These are phyloP conservation scores for Leptomonas pyrrhocoris DNA, from an alignment of 208 protist species.

Conservation along the genomic window DNA sequence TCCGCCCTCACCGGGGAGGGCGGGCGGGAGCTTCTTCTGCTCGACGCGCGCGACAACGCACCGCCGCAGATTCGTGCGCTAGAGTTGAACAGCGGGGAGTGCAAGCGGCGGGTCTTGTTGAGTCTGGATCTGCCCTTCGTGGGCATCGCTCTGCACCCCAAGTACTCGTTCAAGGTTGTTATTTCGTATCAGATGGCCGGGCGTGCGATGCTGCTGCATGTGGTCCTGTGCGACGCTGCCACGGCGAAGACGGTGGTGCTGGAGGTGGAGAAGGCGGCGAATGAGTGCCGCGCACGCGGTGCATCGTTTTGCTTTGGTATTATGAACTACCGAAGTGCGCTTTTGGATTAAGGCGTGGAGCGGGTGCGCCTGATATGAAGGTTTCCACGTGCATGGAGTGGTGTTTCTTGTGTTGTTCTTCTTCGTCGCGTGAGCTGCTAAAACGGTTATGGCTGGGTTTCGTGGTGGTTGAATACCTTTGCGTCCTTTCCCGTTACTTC, in stretches of 20 bases:
- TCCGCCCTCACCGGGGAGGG: conserved; percentile 2
- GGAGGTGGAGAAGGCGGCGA: conserved; percentile 31
- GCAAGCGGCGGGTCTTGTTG: conserved; percentile 43
- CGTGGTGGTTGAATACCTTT: neutral
- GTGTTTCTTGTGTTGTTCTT: neutral
- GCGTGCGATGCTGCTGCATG: conserved; percentile 29
- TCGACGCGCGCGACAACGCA: conserved; percentile 6
- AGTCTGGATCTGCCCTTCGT: conserved; percentile 52
- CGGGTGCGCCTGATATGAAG: too few relatives aligned
- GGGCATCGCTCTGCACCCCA: conserved; percentile 9
- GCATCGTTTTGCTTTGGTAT: conserved; percentile 43
- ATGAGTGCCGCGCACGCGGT: conserved; percentile 31
- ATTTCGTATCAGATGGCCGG: conserved; percentile 40
- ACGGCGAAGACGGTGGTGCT: conserved; percentile 33
- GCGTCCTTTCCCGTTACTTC: too few relatives aligned
- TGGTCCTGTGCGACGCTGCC: conserved; percentile 35
- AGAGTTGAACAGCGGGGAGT: conserved; percentile 18
- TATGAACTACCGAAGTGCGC: conserved; percentile 35
- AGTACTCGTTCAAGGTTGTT: conserved; percentile 47
- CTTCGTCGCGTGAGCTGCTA: too few relatives aligned
- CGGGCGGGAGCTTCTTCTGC: conserved; percentile 26
- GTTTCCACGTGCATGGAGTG: neutral
- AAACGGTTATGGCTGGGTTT: too few relatives aligned
- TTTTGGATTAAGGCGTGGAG: conserved; percentile 7
- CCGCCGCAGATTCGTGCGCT: conserved; percentile 13